These are phyloP conservation scores for Trichophyton mentagrophytes DNA, from an alignment of 2,329 filamentous ascomycete genomes.

Conservation along the genomic window DNA sequence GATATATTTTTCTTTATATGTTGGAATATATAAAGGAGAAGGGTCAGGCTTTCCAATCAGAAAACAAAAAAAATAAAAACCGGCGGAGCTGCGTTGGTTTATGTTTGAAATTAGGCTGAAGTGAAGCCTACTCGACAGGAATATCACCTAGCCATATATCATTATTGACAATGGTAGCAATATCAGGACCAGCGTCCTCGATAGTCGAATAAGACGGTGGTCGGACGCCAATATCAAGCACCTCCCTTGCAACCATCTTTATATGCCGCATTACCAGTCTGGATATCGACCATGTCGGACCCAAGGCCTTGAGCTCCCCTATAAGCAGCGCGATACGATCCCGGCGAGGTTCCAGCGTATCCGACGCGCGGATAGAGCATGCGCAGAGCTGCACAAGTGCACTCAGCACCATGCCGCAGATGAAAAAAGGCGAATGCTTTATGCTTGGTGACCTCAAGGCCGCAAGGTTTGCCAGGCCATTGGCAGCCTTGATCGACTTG, in stretches of 20 bases:
- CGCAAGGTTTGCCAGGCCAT: slow-evolving; percentile 64
- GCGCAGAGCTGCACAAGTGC: slow-evolving; percentile 72
- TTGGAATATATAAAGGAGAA: neutral
- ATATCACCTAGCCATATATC: slow-evolving; percentile 15
- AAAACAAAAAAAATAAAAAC: no score
- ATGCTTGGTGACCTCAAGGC: slow-evolving; percentile 45
- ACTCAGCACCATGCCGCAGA: slow-evolving; percentile 63
- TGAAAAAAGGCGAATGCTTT: slow-evolving; percentile 72
- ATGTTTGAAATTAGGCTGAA: neutral
- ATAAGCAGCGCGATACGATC: slow-evolving; percentile 69
- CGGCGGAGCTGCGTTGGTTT: no score
- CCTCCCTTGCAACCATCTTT: slow-evolving; percentile 64
- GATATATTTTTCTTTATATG: neutral
- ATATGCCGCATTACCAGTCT: slow-evolving; percentile 59
- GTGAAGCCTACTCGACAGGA: slow-evolving; percentile 8
- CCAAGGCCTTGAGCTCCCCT: slow-evolving; percentile 57
- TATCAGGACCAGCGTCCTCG: slow-evolving; percentile 12
- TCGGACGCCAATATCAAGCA: slow-evolving; percentile 37
- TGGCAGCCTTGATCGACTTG: slow-evolving; percentile 68
- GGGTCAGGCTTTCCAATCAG: neutral
- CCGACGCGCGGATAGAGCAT: slow-evolving; percentile 49
- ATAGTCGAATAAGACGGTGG: slow-evolving; percentile 3
- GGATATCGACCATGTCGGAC: slow-evolving; percentile 60
- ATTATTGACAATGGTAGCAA: slow-evolving; percentile 12
- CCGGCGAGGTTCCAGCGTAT: slow-evolving; percentile 45